Evolutionary conservation across 305 asterid species (phyloP), one percentile per base, ranked within the genome.

Genomic region (Lippia alba): DNA sequence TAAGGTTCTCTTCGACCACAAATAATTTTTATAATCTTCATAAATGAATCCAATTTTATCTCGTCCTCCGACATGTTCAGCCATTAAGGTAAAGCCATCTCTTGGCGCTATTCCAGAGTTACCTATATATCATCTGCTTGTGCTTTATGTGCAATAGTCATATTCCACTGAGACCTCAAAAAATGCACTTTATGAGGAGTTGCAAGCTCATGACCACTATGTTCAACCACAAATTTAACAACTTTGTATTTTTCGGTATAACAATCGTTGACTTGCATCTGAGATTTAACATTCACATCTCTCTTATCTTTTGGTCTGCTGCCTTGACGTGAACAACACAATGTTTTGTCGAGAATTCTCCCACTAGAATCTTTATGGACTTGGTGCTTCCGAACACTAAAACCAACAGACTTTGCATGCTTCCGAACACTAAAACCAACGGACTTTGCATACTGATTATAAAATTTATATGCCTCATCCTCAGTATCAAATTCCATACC

Each of bases 401-500:
- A n/a, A n/a, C n/a, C n/a, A n/a, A n/a, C n/a, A n/a, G n/a, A n/a
- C n/a, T n/a, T n/a, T n/a, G n/a, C n/a, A n/a, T n/a, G n/a, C n/a
- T n/a, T n/a, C n/a, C n/a, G n/a, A n/a, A n/a, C n/a, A n/a, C n/a
- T n/a, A n/a, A 64, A 45, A 1, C 44, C 20, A 3, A 6, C 39
- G 4, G 5, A 11, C 19, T 10, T 24, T n/a, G 69, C 58, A 48
- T 44, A 62, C 12, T 62, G 16, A 40, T 62, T 62, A 46, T 62
- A 40, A 44, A 62, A 62, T 4, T 40, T 9, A 10, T 62, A 62
- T 3, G 54, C 39, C 0, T 7, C 49, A n/a, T 61, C 51, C 40
- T 61, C 66, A 18, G 7, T 61, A 4, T 61, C 66, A 61, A 62
- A 62, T n/a, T 44, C 39, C 67, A 62, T 62, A n/a, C 65, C 65